Evolutionary conservation across 1,139 yeast species (phyloP).

Genomic region (Blastobotrys illinoisensis): DNA sequence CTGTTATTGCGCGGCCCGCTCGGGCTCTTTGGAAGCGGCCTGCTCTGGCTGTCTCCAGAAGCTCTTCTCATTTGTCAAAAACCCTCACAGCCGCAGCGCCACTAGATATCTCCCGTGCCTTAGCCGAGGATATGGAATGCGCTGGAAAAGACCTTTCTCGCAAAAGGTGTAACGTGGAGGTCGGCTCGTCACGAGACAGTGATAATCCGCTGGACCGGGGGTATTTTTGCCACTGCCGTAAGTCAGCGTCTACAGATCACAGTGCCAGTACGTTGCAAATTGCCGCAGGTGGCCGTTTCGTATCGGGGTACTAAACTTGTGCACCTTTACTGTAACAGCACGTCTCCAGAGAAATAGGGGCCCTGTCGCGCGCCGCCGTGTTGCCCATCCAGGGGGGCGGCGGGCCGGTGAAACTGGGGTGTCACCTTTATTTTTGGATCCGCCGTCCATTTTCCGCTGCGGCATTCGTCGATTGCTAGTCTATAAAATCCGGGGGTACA

Average conservation of each 20-base stretch:
- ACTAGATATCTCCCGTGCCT: neutral
- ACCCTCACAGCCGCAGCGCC: neutral
- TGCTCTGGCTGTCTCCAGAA: neutral
- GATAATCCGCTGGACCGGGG: neutral
- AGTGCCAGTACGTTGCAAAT: neutral
- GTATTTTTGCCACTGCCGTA: neutral
- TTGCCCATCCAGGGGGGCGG: neutral
- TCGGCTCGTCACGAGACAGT: neutral
- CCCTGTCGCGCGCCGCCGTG: conserved; percentile 1
- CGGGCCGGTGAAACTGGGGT: conserved; percentile 1
- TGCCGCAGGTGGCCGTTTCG: neutral
- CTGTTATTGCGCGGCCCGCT: neutral
- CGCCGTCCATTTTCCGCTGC: neutral
- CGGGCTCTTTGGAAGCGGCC: conserved; percentile 1
- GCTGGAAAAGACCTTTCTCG: neutral
- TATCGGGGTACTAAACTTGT: neutral
- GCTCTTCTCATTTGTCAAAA: neutral
- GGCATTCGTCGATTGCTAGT: too few relatives aligned
- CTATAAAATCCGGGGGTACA: neutral
- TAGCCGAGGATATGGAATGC: neutral
- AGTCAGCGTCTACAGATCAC: neutral
- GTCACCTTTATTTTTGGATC: neutral
- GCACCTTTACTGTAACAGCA: neutral
- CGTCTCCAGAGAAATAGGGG: neutral
- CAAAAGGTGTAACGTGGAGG: neutral